A percentile compares a stretch with the other conserved stretches of the same genome.
phyloP scores from a whole-genome alignment of 2,329 filamentous ascomycete species.

The Fusarium gaditjirri region DNA sequence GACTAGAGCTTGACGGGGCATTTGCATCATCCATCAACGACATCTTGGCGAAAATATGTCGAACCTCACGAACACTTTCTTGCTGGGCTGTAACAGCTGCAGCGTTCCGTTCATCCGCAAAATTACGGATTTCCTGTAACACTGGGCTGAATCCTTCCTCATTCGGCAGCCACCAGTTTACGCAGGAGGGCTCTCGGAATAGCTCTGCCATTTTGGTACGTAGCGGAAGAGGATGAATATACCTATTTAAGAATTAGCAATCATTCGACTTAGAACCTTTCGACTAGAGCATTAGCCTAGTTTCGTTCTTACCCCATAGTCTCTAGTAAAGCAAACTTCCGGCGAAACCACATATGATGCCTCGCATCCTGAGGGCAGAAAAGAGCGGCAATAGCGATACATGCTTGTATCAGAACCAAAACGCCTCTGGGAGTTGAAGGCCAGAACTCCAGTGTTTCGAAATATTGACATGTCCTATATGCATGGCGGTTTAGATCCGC shows the following conservation, averaged over 20 bases:
- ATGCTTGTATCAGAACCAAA: slow-evolving; percentile 78
- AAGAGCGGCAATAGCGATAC: slow-evolving; percentile 78
- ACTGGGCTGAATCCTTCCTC: slow-evolving; percentile 79
- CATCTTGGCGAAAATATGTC: slow-evolving; percentile 75
- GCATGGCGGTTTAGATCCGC: slow-evolving; percentile 70
- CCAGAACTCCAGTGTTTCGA: slow-evolving; percentile 81
- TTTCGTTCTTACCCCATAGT: slow-evolving; percentile 72
- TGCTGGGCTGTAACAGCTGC: slow-evolving; percentile 66
- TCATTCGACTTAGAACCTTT: background rate
- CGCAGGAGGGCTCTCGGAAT: slow-evolving; percentile 77
- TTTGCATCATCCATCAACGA: slow-evolving; percentile 45
- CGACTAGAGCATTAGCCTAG: background rate
- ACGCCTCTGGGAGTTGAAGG: slow-evolving; percentile 75
- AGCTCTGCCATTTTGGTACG: slow-evolving; percentile 79
- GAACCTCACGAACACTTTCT: slow-evolving; percentile 79
- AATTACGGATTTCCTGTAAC: slow-evolving; percentile 79
- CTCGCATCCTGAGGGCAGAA: slow-evolving; percentile 81
- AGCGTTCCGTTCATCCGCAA: slow-evolving; percentile 80
- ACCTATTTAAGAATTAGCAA: slow-evolving; percentile 62
- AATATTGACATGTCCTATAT: slow-evolving; percentile 78
- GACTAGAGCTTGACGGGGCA: slow-evolving; percentile 7
- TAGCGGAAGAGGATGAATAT: slow-evolving; percentile 81
- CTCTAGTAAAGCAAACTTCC: slow-evolving; percentile 83
- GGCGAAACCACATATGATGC: slow-evolving; percentile 82
- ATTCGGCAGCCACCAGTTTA: slow-evolving; percentile 90